Base-by-base conservation (phyloP, 2,329 filamentous ascomycete species). In the Berkeleyomyces rouxiae region DNA sequence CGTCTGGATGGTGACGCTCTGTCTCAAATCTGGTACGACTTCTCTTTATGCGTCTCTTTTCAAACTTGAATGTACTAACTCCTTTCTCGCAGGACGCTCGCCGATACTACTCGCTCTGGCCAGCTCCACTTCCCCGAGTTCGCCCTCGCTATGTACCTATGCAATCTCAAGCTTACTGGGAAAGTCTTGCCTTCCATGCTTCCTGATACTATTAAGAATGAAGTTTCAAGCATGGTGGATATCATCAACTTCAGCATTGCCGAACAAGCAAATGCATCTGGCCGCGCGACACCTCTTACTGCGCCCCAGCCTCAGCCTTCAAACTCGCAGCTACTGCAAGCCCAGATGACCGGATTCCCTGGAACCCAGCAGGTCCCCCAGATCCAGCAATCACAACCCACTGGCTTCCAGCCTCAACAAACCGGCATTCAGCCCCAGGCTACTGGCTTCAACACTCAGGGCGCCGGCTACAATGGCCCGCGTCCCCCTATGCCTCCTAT, bases 141-240 rank as follows among this genome's bases (percentile, higher is more conserved):
- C 67, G 93, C 93, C 6, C 79, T 99, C 64, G 89, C 93, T 66
- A 97, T 99, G 93, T 99, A 99, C 69, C 82, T 99, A 40, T 99
- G 93, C 78, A 99, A 97, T 71, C 72, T 99, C 68, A 93, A 87
- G 72, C 78, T 97, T 64, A 93, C 89, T 0, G 90, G 90, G 64
- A 96, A 95, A 74, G 78, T 85, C 0, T 74, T 99, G 33, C 93
- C 93, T 0, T 70, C 79, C 1, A 73, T 71, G 4, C 78, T 99
- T 7, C 93, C 93, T 0, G 90, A 96, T 40, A 86, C 83, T 64
- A 85, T 99, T 67, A 87, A 85, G 76, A 99, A 99, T 69, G 93
- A 99, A 73, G 93, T 99, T 16, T 97, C 92, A 3, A 96, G 93
- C 74, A 97, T 99, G 91, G 93, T 99, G 47, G 93, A 99, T 71